Base-by-base conservation (phyloP, 192 early-diverging fungal genomes). In the Phycomyces nitens region DNA sequence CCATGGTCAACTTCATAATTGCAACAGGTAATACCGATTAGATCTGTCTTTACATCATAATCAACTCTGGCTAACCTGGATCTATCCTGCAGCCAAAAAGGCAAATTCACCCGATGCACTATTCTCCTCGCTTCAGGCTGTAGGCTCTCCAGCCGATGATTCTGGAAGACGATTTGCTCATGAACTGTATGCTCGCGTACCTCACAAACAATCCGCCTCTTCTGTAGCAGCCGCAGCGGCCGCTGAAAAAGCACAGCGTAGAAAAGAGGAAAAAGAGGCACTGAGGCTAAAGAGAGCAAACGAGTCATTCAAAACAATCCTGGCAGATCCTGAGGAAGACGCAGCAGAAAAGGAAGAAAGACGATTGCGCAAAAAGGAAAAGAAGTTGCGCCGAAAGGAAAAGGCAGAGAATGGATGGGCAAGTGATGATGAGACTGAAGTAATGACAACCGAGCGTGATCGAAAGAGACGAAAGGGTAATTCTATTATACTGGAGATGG, bases 1-100 rank as follows among this genome's bases (percentile, higher is more conserved):
- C 79, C 14, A 73, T 85, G 18, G 82, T 87, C 21, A 89, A 92
- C 72, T 92, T 82, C 69, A 65, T 92, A 58, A 78, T 88, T 52
- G 84, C 88, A 11, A 65, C 77, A 66, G 81, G 80, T 80, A 75
- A 38, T n/a, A n/a, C n/a, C n/a, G n/a, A n/a, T n/a, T n/a, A n/a
- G n/a, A n/a, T 54, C 22, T 47, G 50, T n/a, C 18, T 24, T 10
- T 53, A 24, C 3, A 38, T 4, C 9, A 21, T 4, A 44, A 59
- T 12, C 27, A 4, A 0, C 18, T 47, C 23, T 47, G n/a, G n/a
- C n/a, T 24, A 53, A 16, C 10, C 11, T 23, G 15, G 15, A 29
- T 47, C 38, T 14, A n/a, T 56, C 52, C 47, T 18, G 43, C 68
- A 71, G 89, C 88, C 6, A 64, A 86, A 69, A 83, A 64, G 1